Conservation (phyloP, 768 basidiomycete species). For the Mrakia frigida region DNA sequence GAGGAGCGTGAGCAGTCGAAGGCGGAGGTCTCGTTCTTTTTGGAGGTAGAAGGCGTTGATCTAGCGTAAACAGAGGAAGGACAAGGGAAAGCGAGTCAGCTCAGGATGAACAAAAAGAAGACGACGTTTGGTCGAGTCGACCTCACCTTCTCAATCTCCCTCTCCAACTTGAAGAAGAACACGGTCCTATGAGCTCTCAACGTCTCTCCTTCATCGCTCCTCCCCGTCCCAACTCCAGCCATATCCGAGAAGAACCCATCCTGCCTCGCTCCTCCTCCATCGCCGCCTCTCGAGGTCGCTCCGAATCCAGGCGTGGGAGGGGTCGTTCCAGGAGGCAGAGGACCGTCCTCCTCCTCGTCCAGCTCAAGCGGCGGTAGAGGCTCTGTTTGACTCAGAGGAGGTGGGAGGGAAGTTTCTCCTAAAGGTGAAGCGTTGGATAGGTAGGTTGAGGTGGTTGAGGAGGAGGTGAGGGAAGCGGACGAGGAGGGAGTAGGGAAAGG, state of each 20-base stretch:
- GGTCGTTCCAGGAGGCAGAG: constrained; percentile 18
- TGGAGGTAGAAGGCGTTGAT: constrained; percentile 97
- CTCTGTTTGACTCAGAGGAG: not conserved
- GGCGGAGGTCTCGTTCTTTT: constrained; percentile 88
- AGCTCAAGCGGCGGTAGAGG: not conserved
- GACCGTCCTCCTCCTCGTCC: constrained; percentile 12
- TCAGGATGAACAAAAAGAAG: not conserved
- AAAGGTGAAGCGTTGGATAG: not conserved
- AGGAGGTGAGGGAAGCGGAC: constrained; percentile 39
- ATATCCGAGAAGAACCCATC: constrained; percentile 5
- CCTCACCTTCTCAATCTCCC: constrained; percentile 90
- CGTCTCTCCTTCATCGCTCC: constrained; percentile 59
- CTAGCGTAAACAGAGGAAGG: constrained; percentile 47
- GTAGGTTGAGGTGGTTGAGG: constrained; percentile 18
- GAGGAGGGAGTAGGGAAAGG: constrained; percentile 48
- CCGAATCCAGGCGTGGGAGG: constrained; percentile 31
- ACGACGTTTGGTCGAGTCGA: not conserved
- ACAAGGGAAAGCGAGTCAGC: not conserved
- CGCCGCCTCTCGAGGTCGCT: not conserved
- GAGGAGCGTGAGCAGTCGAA: constrained; percentile 84
- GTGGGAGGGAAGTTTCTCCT: not conserved
- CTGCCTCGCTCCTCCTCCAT: not conserved
- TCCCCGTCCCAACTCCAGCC: not conserved
- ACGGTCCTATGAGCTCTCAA: constrained; percentile 94
- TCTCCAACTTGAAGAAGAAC: constrained; percentile 97